Evolutionary conservation across 1,284 basidiomycete species (phyloP).

Genomic region (Ustilago hordei): DNA sequence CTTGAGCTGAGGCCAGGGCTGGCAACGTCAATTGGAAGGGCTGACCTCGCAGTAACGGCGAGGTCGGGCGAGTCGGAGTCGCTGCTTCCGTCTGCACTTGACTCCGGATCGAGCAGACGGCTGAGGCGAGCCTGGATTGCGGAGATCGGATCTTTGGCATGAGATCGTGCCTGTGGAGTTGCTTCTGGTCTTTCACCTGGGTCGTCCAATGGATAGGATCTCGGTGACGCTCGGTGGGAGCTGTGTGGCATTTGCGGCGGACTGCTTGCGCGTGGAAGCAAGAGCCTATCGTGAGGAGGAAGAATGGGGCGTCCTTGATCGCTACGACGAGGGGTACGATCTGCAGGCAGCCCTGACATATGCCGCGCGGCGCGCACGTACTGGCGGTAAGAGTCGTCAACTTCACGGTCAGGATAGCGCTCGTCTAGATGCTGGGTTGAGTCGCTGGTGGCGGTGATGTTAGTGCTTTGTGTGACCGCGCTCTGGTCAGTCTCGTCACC

Average conservation of each 20-base stretch:
- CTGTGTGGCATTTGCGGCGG: constrained; percentile 4
- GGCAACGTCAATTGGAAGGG: neutral
- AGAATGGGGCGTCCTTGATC: neutral
- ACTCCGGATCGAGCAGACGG: constrained; percentile 15
- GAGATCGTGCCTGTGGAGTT: neutral
- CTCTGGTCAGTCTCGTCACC: constrained; percentile 33
- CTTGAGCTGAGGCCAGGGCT: neutral
- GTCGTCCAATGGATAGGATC: neutral
- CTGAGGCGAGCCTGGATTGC: constrained; percentile 39
- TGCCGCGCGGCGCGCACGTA: neutral
- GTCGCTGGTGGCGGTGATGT: constrained; percentile 1
- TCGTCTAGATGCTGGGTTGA: constrained; percentile 9
- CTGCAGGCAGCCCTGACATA: neutral
- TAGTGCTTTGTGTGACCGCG: constrained; percentile 21
- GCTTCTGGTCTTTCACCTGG: neutral
- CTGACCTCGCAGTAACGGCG: too few species aligned
- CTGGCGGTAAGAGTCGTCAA: neutral
- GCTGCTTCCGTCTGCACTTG: neutral
- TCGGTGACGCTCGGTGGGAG: neutral
- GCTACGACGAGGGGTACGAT: constrained; percentile 7
- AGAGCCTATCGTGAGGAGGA: constrained; percentile 1
- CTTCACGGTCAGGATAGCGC: neutral
- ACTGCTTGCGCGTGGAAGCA: constrained; percentile 26
- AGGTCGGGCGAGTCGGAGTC: neutral
- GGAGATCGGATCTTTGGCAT: constrained; percentile 37